phyloP scores from a whole-genome alignment of 306 rosid species.

The Cicer cuneatum region DNA sequence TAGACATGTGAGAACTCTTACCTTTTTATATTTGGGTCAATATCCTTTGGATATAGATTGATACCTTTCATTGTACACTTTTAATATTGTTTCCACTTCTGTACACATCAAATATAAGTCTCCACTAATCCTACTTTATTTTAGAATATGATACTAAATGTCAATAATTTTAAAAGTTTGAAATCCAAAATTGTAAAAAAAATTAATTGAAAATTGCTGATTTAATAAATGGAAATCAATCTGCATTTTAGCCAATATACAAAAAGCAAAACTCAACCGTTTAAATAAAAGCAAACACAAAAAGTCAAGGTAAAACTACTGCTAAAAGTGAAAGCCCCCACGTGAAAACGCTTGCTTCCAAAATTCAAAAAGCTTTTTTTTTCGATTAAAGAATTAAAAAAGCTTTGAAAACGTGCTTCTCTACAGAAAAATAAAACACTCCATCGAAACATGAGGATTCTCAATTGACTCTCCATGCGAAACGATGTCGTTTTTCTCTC shows the following conservation, averaged over 20 bases:
- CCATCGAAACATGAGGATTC: conserved; percentile 82
- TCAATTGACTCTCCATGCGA: conserved; percentile 60
- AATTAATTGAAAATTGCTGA: no score
- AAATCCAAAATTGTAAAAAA: no score
- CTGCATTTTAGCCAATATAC: neutral
- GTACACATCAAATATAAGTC: no score
- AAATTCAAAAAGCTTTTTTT: conserved; percentile 22
- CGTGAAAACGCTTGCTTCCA: conserved; percentile 36
- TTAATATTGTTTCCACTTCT: no score
- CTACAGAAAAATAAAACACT: conserved; percentile 97
- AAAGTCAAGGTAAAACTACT: conserved; percentile 37
- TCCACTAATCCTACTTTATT: no score
- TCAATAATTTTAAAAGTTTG: no score
- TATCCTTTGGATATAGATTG: no score
- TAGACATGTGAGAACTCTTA: no score
- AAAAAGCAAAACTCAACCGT: conserved; percentile 8
- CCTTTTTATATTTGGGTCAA: no score
- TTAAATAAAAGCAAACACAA: conserved; percentile 8
- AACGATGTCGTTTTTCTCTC: conserved; percentile 49
- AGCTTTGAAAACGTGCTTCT: conserved; percentile 41
- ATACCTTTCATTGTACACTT: no score
- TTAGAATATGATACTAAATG: no score
- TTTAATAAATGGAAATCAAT: neutral
- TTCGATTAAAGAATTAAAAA: neutral
- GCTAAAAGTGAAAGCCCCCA: conserved; percentile 22